Conservation (phyloP, 1,284 basidiomycete species). For the Sphagnurus paluster region DNA sequence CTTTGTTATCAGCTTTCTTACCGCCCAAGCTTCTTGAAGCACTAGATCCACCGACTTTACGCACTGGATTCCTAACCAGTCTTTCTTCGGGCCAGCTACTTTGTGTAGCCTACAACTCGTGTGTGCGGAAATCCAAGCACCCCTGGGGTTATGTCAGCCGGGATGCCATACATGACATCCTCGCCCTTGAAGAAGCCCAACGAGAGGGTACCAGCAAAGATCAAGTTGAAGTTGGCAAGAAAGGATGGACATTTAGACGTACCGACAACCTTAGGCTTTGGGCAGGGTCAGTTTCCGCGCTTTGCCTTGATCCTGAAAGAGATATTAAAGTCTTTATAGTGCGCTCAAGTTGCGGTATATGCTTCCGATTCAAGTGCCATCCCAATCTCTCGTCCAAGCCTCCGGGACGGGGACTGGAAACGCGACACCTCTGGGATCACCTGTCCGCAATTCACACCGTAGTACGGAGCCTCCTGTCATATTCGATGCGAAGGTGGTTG, state of each 20-base stretch:
- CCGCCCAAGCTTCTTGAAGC: slow-evolving; percentile 45
- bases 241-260: slow-evolving; percentile 79
- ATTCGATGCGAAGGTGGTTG: slow-evolving; percentile 76
- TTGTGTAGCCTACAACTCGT: slow-evolving; percentile 78
- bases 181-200: slow-evolving; percentile 55
- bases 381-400: slow-evolving; percentile 28
- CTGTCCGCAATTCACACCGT: slow-evolving; percentile 19
- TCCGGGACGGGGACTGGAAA: slow-evolving; percentile 2
- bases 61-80: slow-evolving; percentile 48
- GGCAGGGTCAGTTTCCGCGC: slow-evolving; percentile 58
- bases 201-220: slow-evolving; percentile 28
- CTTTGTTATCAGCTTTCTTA: slow-evolving; percentile 58
- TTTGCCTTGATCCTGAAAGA: not conserved
- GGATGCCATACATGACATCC: slow-evolving; percentile 78
- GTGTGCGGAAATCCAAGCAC: slow-evolving; percentile 74
- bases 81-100: slow-evolving; percentile 79
- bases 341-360: slow-evolving; percentile 81
- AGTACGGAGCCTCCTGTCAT: slow-evolving; percentile 38
- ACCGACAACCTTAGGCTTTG: slow-evolving; percentile 82
- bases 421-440: slow-evolving; percentile 27
- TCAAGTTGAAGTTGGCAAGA: slow-evolving; percentile 35
- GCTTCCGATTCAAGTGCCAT: slow-evolving; percentile 62
- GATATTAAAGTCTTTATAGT: slow-evolving; percentile 34
- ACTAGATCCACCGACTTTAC: slow-evolving; percentile 42
- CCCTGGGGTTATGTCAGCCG: slow-evolving; percentile 87